Base-by-base conservation (phyloP, 192 early-diverging fungal species). In the Coemansia sp. region DNA sequence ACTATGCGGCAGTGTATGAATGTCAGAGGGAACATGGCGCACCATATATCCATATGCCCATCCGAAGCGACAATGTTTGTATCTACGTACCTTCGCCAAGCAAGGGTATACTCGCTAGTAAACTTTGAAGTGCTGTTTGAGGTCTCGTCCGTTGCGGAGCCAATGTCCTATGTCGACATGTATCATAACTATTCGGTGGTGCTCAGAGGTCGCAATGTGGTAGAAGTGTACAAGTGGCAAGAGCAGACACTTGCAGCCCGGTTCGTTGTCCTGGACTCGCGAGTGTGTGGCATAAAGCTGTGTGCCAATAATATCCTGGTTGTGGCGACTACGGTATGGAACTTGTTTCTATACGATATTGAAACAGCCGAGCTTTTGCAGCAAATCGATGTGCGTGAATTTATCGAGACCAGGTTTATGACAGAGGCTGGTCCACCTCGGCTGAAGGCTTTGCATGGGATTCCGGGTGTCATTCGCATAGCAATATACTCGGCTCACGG, bases 31-130 rank as follows among this genome's bases (percentile, higher is more conserved):
- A 66, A 60, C n/a, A 35, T 34, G 16, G 60, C 64, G 4, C 66
- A 73, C n/a, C 35, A 50, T 34, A 62, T 73, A 7, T 47, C 71
- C 18, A 62, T 73, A 29, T 73, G 71, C 18, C 38, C 59, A 13
- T 62, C 71, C 39, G 60, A 60, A 39, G 16, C 8, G 29, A 32
- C 37, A 13, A n/a, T 73, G 27, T 40, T 67, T n/a, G 55, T 32
- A 6, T 73, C 71, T 8, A 73, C 41, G 24, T 73, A 45, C 15
- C 52, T 73, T 47, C 71, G 64, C 60, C 58, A 67, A 22, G 65
- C 50, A 8, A 59, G 32, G 35, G 27, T 73, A 37, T 67, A 61
- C 39, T 62, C 59, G 30, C 38, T 73, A 2, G 16, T 11, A n/a
- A 49, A 29, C 29, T 32, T 49, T 12, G 29, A 55, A 50, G 59